These are phyloP conservation scores for Lodderomyces metapsilosis DNA, from an alignment of 1,139 yeast genomes.

Conservation along the genomic window DNA sequence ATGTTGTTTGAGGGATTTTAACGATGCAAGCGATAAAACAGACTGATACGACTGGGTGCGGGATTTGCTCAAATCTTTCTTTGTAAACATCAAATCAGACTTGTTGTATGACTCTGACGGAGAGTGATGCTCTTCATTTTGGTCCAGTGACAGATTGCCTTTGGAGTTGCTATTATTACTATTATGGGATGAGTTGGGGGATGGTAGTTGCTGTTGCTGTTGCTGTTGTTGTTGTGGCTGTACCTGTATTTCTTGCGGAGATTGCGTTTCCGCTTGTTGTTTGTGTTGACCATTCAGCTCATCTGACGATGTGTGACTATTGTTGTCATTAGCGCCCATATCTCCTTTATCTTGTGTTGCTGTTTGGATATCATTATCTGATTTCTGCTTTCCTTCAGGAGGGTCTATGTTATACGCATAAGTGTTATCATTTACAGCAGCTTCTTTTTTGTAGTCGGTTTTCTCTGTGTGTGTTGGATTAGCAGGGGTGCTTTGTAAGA, in stretches of 20 bases:
- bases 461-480: background rate
- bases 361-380: background rate
- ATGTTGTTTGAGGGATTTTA: slow-evolving; percentile 45
- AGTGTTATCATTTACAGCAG: background rate
- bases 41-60: slow-evolving; percentile 64
- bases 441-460: background rate
- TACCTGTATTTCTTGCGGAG: background rate
- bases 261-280: slow-evolving; percentile 3
- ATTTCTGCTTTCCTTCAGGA: background rate
- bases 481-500: slow-evolving; percentile 1
- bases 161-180: slow-evolving; percentile 3
- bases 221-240: background rate
- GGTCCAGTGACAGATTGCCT: slow-evolving; percentile 1
- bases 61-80: slow-evolving; percentile 49
- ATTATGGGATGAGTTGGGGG: slow-evolving; percentile 4
- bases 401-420: background rate
- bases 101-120: slow-evolving; percentile 8
- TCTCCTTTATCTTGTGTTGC: background rate
- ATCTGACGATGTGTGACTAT: background rate
- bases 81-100: slow-evolving; percentile 45
- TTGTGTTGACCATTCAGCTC: background rate
- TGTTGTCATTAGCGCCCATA: background rate
- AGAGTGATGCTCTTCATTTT: background rate
- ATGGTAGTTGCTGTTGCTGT: slow-evolving; percentile 6
- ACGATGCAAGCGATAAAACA: slow-evolving; percentile 60